Evolutionary conservation across 1,284 basidiomycete species (phyloP), one percentile per base, ranked within the genome.

Genomic region (Ceratobasidium sp.): DNA sequence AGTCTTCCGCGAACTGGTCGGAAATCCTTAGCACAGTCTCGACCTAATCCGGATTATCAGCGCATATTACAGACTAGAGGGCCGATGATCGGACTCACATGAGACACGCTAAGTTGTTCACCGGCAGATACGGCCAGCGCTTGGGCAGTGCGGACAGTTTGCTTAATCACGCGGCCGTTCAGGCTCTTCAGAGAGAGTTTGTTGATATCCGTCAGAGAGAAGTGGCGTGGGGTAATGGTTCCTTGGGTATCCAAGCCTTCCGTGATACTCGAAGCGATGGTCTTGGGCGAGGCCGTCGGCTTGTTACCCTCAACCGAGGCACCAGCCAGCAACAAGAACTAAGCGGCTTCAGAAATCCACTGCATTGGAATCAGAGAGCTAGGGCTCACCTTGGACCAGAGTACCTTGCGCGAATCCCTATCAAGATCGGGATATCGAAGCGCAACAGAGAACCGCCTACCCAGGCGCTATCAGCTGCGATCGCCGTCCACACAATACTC

Each of bases 141-240:
- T 33, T 73, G 72, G n/a, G 73, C 73, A 7, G 73, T 74, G 1
- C 74, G 60, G 14, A 73, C 70, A n/a, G 52, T 50, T 33, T 74
- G 72, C 68, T 74, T 74, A 68, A 75, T 74, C 33, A 64, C 56
- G 4, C 73, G 70, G 16, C 72, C 73, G 30, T 72, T 72, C 19
- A 72, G 19, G 25, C 56, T 54, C 57, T 41, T 60, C 21, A 46
- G 16, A 5, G 64, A 54, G 19, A 72, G 58, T 29, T 39, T 53
- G 29, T 36, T 53, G 33, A 62, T 33, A 29, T 71, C 58, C 53
- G 27, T 36, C 33, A 42, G 44, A 23, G 50, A 64, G 53, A 62
- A 50, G 16, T 53, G 39, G 25, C 36, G 53, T 23, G 50, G 39
- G 27, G 52, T 53, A 27, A 8, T 29, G 5, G 54, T 33, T 21